Conservation (phyloP, 23 red algal genomes). For the Gracilaria gracilis region DNA sequence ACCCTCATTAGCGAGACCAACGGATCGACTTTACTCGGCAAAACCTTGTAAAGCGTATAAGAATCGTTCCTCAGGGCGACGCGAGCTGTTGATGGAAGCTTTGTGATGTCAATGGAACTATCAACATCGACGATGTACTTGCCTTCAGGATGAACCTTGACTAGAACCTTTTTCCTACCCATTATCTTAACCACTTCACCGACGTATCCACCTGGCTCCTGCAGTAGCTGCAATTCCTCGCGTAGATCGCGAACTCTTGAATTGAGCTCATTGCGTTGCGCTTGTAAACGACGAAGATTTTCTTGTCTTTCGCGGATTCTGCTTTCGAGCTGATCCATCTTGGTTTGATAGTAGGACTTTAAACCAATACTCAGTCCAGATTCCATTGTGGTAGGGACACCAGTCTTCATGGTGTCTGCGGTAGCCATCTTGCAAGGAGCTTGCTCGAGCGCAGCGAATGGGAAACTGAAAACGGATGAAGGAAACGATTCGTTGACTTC, state of each 20-base stretch:
- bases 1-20: conserved; percentile 95
- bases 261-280: conserved; percentile 96
- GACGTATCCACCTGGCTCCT: conserved; percentile 97
- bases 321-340: conserved; percentile 93
- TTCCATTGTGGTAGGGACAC: conserved; percentile 45
- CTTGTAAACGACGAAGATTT: conserved; percentile 92
- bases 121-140: conserved; percentile 98
- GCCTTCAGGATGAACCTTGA: conserved; percentile 98
- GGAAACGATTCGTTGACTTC: not conserved
- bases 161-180: conserved; percentile 93
- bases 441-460: not conserved
- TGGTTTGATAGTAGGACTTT: conserved; percentile 91
- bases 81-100: conserved; percentile 75
- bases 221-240: conserved; percentile 94
- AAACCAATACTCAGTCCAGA: conserved; percentile 64
- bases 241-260: conserved; percentile 81
- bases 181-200: conserved; percentile 98
- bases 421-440: conserved; percentile 3
- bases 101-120: conserved; percentile 79
- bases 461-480: not conserved
- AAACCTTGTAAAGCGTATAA: conserved; percentile 93
- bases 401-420: conserved; percentile 1
- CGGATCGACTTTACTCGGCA: conserved; percentile 97
- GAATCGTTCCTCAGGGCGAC: conserved; percentile 96
- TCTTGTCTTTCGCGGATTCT: conserved; percentile 90